phyloP scores from a whole-genome alignment of 1,284 basidiomycete genomes.

The Sutorius eximius region DNA sequence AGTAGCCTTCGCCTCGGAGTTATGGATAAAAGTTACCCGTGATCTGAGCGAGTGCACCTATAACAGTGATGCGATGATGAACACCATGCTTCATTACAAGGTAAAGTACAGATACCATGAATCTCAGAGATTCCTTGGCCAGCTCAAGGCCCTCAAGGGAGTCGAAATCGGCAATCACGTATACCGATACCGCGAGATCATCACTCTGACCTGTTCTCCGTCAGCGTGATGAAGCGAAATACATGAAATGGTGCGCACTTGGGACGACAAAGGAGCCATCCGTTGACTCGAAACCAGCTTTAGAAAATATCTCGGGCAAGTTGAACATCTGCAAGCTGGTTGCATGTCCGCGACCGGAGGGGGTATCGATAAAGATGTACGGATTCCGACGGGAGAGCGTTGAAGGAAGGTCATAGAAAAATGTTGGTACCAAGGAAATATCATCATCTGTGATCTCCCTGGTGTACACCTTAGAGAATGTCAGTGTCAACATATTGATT shows the following conservation, averaged over 20 bases:
- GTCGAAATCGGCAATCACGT: slow-evolving; percentile 82
- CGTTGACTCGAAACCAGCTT: slow-evolving; percentile 16
- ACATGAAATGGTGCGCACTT: slow-evolving; percentile 16
- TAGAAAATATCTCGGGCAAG: slow-evolving; percentile 26
- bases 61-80: slow-evolving; percentile 5
- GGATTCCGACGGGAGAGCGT: slow-evolving; percentile 69
- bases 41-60: slow-evolving; percentile 46
- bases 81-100: neutral
- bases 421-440: slow-evolving; percentile 56
- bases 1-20: slow-evolving; percentile 39
- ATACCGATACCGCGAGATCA: slow-evolving; percentile 53
- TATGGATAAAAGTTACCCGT: slow-evolving; percentile 67
- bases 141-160: slow-evolving; percentile 55
- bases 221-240: slow-evolving; percentile 3
- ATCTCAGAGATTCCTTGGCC: slow-evolving; percentile 61
- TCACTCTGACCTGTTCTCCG: slow-evolving; percentile 28
- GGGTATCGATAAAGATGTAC: slow-evolving; percentile 57
- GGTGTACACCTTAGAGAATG: slow-evolving; percentile 56
- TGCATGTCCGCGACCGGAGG: slow-evolving; percentile 16
- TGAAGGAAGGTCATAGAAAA: slow-evolving; percentile 88
- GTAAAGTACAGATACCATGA: slow-evolving; percentile 50
- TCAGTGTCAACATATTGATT: neutral
- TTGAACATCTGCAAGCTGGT: slow-evolving; percentile 24
- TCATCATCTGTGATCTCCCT: slow-evolving; percentile 61
- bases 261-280: slow-evolving; percentile 27